Base-by-base conservation (phyloP, 1,284 basidiomycete genomes). In the Coniophora puteana region DNA sequence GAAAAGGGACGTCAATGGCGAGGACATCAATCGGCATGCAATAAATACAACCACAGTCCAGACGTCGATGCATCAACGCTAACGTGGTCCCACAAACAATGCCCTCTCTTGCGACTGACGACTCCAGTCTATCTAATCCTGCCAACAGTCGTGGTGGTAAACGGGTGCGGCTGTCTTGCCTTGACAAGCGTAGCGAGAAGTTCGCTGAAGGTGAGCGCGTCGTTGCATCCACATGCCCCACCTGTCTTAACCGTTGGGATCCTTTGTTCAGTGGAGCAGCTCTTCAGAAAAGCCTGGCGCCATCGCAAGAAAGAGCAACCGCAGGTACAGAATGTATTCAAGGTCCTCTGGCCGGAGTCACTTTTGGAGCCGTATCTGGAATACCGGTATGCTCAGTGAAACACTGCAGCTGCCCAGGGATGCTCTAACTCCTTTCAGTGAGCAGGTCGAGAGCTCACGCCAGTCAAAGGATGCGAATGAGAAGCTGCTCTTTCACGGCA, bases 401-500 rank as follows among this genome's bases (percentile, higher is more conserved):
- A 13, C 8, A 7, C 22, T 28, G 26, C 26, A 10, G 26, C n/a
- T 28, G 10, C 26, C n/a, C n/a, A n/a, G n/a, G 26, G n/a, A 11
- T 28, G 11, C 10, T 20, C 22, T 16, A 18, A 17, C 22, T 20
- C 26, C 10, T 10, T 28, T 28, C n/a, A 10, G 10, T n/a, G 11
- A n/a, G n/a, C n/a, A n/a, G n/a, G n/a, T n/a, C n/a, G n/a, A n/a
- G n/a, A n/a, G n/a, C n/a, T n/a, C n/a, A n/a, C n/a, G n/a, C 10
- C 40, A 20, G n/a, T 40, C 17, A 41, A 23, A 64, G 65, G 40
- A 48, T 51, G 18, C 48, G 17, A 74, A 74, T 44, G 77, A 81
- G 53, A 69, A 70, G 41, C 57, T 80, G 10, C 65, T 80, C 30
- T 81, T 81, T 51, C 80, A 82, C 54, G 80, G 78, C 22, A 82